A percentile compares a stretch with the other conserved stretches of the same genome.
Evolutionary conservation across 129 eudicot genomes (phyloP).

Genomic region (Cynara cardunculus): DNA sequence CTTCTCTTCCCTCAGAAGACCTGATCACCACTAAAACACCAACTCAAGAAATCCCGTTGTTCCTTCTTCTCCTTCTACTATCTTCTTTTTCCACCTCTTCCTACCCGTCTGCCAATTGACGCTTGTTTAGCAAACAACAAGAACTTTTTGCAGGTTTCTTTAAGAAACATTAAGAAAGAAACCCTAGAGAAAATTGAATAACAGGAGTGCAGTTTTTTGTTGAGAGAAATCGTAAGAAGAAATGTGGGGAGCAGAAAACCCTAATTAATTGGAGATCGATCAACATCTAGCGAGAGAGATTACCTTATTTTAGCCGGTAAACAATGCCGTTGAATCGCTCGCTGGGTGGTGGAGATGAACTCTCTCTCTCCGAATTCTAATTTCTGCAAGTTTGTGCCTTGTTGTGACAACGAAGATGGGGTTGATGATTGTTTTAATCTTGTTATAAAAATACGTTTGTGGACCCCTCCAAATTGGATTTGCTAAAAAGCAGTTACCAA

Average conservation of each 20-base stretch:
- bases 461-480: slow-evolving; percentile 7
- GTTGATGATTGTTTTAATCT: slow-evolving; percentile 19
- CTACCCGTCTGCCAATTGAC: neutral
- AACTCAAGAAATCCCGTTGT: neutral
- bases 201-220: neutral
- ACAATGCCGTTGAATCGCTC: slow-evolving; percentile 75
- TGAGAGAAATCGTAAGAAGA: slow-evolving; percentile 11
- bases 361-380: neutral
- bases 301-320: slow-evolving; percentile 49
- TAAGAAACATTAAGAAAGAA: slow-evolving; percentile 23
- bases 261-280: slow-evolving; percentile 19
- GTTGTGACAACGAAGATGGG: slow-evolving; percentile 30
- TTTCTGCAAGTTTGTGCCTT: slow-evolving; percentile 13
- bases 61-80: neutral
- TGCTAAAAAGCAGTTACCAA: neutral
- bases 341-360: slow-evolving; percentile 26
- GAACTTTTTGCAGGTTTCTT: neutral
- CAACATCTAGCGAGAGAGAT: slow-evolving; percentile 23
- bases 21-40: slow-evolving; percentile 31
- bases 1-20: slow-evolving; percentile 51
- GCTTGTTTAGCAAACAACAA: neutral
- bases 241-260: slow-evolving; percentile 15
- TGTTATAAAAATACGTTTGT: slow-evolving; percentile 14
- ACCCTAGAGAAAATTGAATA: slow-evolving; percentile 24
- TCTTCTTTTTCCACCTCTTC: neutral